A percentile compares a stretch with the other conserved stretches of the same genome.
Evolutionary conservation across 176 grass and related monocot genomes (phyloP).

Genomic region (Phoenix dactylifera): DNA sequence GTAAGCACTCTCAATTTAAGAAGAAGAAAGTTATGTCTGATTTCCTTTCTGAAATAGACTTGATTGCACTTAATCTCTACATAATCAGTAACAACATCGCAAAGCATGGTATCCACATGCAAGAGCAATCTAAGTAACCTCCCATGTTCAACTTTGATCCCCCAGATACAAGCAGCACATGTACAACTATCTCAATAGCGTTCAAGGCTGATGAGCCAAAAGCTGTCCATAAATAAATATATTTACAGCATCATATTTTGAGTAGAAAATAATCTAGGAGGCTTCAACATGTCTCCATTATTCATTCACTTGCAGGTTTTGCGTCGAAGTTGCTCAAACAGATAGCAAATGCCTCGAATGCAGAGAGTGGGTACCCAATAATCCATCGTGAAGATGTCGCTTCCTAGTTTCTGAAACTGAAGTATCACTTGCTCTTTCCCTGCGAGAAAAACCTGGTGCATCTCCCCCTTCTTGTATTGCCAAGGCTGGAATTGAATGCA

Average conservation of each 20-base stretch:
- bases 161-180: too few relatives aligned
- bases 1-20: too few relatives aligned
- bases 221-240: neutral
- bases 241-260: constrained; percentile 7
- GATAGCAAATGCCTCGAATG: constrained; percentile 86
- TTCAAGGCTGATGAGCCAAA: too few relatives aligned
- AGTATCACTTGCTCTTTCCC: constrained; percentile 91
- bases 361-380: constrained; percentile 84
- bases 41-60: too few relatives aligned
- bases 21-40: too few relatives aligned
- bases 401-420: constrained; percentile 86
- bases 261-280: too few relatives aligned
- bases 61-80: too few relatives aligned
- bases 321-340: constrained; percentile 89
- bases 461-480: constrained; percentile 60
- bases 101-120: too few relatives aligned
- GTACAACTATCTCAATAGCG: too few relatives aligned
- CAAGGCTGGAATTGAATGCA: constrained; percentile 63
- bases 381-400: constrained; percentile 96
- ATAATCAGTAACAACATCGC: too few relatives aligned
- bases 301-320: constrained; percentile 79
- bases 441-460: constrained; percentile 36
- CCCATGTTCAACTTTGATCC: neutral
- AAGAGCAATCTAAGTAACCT: neutral
- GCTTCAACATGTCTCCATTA: neutral